These are phyloP conservation scores for Vitis hybrid DNA, from an alignment of 177 flowering plant species.

Conservation along the genomic window DNA sequence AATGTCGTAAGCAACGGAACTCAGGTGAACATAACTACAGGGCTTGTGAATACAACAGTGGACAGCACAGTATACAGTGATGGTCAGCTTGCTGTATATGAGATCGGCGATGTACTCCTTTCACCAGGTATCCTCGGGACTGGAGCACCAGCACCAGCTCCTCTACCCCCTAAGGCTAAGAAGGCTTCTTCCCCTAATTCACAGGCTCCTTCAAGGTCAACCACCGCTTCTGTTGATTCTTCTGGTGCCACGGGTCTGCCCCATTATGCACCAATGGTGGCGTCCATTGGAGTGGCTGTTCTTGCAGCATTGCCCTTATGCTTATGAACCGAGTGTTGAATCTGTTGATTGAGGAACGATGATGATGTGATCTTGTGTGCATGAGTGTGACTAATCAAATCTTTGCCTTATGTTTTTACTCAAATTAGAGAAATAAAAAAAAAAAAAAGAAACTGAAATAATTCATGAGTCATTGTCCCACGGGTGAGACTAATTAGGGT, in stretches of 20 bases:
- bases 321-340: background rate
- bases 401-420: no score
- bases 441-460: no score
- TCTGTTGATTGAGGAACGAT: background rate
- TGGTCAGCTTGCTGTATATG: no score
- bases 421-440: no score
- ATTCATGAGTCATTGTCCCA: no score
- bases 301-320: constrained; percentile 12
- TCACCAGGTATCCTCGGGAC: background rate
- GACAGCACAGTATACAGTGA: no score
- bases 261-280: background rate
- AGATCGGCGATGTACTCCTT: no score
- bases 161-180: constrained; percentile 12
- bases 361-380: background rate
- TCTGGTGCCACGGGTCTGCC: constrained; percentile 20
- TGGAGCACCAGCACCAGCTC: constrained; percentile 22
- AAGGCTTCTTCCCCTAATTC: constrained; percentile 6
- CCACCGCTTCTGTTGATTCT: constrained; percentile 3
- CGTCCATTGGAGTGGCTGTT: constrained; percentile 12
- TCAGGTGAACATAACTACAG: no score
- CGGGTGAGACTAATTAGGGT: no score
- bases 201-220: constrained; percentile 14
- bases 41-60: no score
- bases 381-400: background rate
- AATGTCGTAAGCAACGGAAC: no score